phyloP scores from a whole-genome alignment of 2,329 filamentous ascomycete species.

The Orbilia oligospora region DNA sequence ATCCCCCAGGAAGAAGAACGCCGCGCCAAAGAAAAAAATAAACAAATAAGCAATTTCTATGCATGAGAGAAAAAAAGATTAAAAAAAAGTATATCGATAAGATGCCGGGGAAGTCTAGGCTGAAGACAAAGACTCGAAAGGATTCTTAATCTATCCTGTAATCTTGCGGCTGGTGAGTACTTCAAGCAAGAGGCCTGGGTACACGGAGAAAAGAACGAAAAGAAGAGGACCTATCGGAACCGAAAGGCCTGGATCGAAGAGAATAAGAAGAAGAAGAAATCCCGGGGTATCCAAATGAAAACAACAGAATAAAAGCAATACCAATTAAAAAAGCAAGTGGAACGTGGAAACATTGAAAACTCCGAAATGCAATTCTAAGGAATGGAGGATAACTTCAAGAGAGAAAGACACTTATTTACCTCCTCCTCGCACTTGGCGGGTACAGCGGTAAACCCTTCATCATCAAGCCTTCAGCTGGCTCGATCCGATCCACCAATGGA shows the following conservation, averaged over 20 bases:
- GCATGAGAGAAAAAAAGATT: constrained; percentile 3
- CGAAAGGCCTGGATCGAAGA: constrained; percentile 9
- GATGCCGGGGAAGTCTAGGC: not conserved
- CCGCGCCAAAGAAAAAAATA: not conserved
- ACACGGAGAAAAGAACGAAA: not conserved
- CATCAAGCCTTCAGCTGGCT: constrained; percentile 16
- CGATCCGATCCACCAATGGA: constrained; percentile 4
- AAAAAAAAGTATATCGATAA: not conserved
- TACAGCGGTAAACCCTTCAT: constrained; percentile 53
- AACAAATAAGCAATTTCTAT: no score
- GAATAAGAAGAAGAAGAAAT: not conserved
- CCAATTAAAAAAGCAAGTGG: not conserved
- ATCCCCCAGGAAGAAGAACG: constrained; percentile 16
- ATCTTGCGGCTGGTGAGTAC: not conserved
- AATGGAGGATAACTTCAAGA: not conserved
- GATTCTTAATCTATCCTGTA: constrained; percentile 27
- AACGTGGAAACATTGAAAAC: constrained; percentile 22
- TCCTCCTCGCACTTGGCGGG: constrained; percentile 27
- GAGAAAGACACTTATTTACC: constrained; percentile 27
- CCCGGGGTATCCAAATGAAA: constrained; percentile 33
- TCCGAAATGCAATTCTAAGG: constrained; percentile 29
- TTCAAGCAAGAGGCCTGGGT: not conserved
- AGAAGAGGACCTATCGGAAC: not conserved
- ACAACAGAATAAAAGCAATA: constrained; percentile 5
- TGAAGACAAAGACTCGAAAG: constrained; percentile 13